These are phyloP conservation scores for Nepenthes gracilis DNA, from an alignment of 148 eudicot genomes.

Conservation along the genomic window DNA sequence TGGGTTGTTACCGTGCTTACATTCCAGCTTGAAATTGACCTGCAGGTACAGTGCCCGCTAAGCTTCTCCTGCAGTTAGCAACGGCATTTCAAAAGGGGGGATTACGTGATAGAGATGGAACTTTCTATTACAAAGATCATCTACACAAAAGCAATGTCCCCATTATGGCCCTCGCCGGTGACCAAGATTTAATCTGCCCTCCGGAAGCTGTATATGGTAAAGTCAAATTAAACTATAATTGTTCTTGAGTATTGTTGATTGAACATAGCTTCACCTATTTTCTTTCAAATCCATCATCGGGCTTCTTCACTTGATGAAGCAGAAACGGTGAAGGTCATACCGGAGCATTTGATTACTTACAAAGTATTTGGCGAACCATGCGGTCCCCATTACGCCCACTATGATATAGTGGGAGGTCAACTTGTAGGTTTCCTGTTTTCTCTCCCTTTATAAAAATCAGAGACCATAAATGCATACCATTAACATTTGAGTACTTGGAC, in stretches of 20 bases:
- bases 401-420: slow-evolving; percentile 55
- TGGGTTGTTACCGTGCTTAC: background rate
- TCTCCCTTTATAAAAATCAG: background rate
- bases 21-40: background rate
- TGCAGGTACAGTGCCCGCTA: slow-evolving; percentile 55
- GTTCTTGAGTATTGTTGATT: background rate
- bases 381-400: slow-evolving; percentile 77
- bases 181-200: slow-evolving; percentile 55
- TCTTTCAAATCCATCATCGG: background rate
- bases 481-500: background rate
- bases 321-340: slow-evolving; percentile 50
- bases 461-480: background rate
- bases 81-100: slow-evolving; percentile 52
- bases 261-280: background rate
- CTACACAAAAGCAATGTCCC: slow-evolving; percentile 41
- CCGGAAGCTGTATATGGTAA: slow-evolving; percentile 79
- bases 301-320: slow-evolving; percentile 10
- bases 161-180: slow-evolving; percentile 58
- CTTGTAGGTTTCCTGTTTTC: slow-evolving; percentile 19
- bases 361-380: slow-evolving; percentile 57
- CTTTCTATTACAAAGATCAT: slow-evolving; percentile 62
- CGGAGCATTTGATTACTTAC: slow-evolving; percentile 28
- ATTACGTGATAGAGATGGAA: slow-evolving; percentile 39
- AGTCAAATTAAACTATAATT: background rate
- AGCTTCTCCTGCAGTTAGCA: slow-evolving; percentile 61